A percentile compares a stretch with the other conserved stretches of the same genome.
These are phyloP conservation scores for Linum usitatissimum DNA, from an alignment of 345 rosid genomes.

Conservation along the genomic window DNA sequence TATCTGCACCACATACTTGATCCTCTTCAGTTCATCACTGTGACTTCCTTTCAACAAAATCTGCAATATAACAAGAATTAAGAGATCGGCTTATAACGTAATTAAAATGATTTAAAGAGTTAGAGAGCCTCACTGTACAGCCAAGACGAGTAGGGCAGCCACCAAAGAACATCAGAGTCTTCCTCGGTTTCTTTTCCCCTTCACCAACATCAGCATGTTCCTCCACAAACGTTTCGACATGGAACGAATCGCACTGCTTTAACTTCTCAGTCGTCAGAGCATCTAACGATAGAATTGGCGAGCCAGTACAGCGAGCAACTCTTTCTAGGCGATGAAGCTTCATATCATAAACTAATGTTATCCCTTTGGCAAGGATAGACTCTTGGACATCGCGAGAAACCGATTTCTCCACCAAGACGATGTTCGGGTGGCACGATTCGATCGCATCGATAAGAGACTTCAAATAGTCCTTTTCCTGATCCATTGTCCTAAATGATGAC, in stretches of 20 bases:
- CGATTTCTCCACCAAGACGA: constrained; percentile 79
- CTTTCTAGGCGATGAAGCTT: constrained; percentile 83
- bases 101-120: background rate
- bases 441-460: constrained; percentile 51
- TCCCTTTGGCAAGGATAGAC: constrained; percentile 52
- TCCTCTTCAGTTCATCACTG: constrained; percentile 67
- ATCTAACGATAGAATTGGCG: constrained; percentile 48
- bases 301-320: constrained; percentile 76
- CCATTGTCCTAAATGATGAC: constrained; percentile 65
- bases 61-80: constrained; percentile 28
- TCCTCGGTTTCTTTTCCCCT: constrained; percentile 65
- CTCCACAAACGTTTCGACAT: constrained; percentile 65
- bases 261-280: constrained; percentile 44
- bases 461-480: constrained; percentile 49
- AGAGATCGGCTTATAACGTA: too few species aligned
- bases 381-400: constrained; percentile 80
- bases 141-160: constrained; percentile 75
- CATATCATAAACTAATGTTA: constrained; percentile 82
- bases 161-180: constrained; percentile 86
- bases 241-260: constrained; percentile 75
- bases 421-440: constrained; percentile 56
- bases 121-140: constrained; percentile 68
- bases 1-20: constrained; percentile 65
- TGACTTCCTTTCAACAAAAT: constrained; percentile 81
- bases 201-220: constrained; percentile 58